Evolutionary conservation across 257 asterid genomes (phyloP).

Genomic region (Thymus mandschuricus): DNA sequence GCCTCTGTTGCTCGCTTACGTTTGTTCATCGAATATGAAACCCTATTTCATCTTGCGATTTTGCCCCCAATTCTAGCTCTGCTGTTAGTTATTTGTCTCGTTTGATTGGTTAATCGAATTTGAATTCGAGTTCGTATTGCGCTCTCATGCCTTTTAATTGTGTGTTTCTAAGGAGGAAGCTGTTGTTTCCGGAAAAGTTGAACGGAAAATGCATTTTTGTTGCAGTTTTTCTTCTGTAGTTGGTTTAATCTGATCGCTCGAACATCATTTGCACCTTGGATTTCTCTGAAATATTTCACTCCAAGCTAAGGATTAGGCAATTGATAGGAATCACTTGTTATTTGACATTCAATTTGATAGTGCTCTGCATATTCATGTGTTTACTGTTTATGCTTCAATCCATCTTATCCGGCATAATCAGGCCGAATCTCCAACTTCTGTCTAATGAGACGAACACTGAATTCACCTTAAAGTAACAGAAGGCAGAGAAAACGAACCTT

Average conservation of each 20-base stretch:
- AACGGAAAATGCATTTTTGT: constrained; percentile 1
- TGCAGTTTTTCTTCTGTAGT: background rate
- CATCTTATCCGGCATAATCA: background rate
- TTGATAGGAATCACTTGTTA: background rate
- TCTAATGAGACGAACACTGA: background rate
- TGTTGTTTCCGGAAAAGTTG: background rate
- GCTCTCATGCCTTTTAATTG: too few species aligned
- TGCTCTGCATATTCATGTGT: background rate
- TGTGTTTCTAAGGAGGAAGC: background rate
- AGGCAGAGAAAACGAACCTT: too few species aligned
- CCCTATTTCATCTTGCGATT: background rate
- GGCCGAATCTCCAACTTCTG: background rate
- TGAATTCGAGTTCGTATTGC: background rate
- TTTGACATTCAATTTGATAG: background rate
- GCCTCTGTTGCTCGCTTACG: background rate
- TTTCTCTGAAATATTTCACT: background rate
- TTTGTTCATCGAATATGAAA: background rate
- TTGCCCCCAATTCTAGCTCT: background rate
- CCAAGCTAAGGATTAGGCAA: background rate
- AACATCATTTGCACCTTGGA: constrained; percentile 1
- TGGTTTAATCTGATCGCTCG: background rate
- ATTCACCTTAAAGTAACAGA: too few species aligned
- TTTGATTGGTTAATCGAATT: background rate
- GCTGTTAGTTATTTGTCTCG: background rate
- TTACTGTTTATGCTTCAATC: background rate